Conservation (phyloP, 2,329 filamentous ascomycete genomes). For the Stenocarpella maydis region DNA sequence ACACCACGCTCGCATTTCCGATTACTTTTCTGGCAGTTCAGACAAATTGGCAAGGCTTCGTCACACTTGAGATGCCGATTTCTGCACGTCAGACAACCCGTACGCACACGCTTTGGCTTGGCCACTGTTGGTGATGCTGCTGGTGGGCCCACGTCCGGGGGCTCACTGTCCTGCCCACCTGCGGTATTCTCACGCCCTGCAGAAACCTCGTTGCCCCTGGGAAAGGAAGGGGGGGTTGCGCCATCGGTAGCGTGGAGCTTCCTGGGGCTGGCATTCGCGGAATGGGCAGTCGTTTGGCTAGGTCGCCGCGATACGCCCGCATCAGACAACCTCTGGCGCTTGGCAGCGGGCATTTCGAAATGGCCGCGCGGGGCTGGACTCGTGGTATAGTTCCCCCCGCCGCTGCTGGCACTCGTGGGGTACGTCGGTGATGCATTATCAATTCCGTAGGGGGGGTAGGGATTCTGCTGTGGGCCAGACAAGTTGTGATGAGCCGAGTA, state of each 20-base stretch:
- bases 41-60: slow-evolving; percentile 68
- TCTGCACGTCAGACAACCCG: slow-evolving; percentile 89
- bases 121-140: background rate
- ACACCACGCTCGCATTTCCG: slow-evolving; percentile 86
- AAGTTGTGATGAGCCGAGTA: slow-evolving; percentile 13
- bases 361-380: slow-evolving; percentile 28
- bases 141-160: background rate
- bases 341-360: slow-evolving; percentile 32
- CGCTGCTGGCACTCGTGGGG: slow-evolving; percentile 24
- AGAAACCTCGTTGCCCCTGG: background rate
- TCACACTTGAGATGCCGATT: slow-evolving; percentile 93
- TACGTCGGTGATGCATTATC: slow-evolving; percentile 31
- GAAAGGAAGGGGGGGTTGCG: background rate
- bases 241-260: background rate
- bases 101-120: slow-evolving; percentile 87
- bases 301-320: slow-evolving; percentile 7
- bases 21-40: slow-evolving; percentile 90
- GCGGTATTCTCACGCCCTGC: background rate
- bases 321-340: slow-evolving; percentile 33
- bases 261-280: background rate
- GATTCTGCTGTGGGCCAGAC: background rate
- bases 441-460: slow-evolving; percentile 15
- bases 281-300: background rate
- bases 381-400: slow-evolving; percentile 27
- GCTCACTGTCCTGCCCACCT: slow-evolving; percentile 13